Conservation (phyloP, 306 rosid genomes). For the Bauhinia variegata region DNA sequence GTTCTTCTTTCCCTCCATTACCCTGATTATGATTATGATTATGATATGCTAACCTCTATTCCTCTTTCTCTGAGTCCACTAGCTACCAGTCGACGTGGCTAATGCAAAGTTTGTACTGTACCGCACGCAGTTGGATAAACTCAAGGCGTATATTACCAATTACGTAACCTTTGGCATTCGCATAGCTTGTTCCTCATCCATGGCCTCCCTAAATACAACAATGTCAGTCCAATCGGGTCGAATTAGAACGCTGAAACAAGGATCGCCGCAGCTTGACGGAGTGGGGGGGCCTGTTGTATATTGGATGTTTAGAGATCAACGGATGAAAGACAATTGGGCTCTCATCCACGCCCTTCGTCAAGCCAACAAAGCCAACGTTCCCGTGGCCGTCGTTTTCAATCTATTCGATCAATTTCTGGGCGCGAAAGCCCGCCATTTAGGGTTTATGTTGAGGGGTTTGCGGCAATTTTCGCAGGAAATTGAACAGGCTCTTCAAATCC, state of each 20-base stretch:
- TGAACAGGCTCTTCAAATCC: conserved; percentile 56
- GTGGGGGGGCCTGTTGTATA: conserved; percentile 77
- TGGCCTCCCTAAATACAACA: conserved; percentile 50
- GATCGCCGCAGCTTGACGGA: conserved; percentile 27
- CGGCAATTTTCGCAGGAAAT: conserved; percentile 56
- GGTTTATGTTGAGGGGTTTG: conserved; percentile 87
- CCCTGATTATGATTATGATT: too few relatives aligned
- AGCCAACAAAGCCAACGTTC: conserved; percentile 69
- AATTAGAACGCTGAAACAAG: conserved; percentile 59
- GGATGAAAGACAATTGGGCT: conserved; percentile 88
- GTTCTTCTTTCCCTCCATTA: neutral
- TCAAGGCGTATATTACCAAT: conserved; percentile 34
- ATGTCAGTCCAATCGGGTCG: conserved; percentile 55
- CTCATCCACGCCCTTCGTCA: conserved; percentile 78
- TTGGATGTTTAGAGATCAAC: conserved; percentile 98
- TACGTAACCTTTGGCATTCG: neutral
- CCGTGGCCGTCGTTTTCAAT: conserved; percentile 83
- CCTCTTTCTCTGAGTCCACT: neutral
- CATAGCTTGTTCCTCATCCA: conserved; percentile 16
- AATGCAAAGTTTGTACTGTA: conserved; percentile 20
- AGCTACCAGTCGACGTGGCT: too few relatives aligned
- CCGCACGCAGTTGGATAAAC: neutral
- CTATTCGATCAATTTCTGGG: conserved; percentile 79
- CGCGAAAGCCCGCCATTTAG: conserved; percentile 86
- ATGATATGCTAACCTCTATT: too few relatives aligned